Conservation (phyloP, 768 basidiomycete genomes). For the Trametes cinnabarina region DNA sequence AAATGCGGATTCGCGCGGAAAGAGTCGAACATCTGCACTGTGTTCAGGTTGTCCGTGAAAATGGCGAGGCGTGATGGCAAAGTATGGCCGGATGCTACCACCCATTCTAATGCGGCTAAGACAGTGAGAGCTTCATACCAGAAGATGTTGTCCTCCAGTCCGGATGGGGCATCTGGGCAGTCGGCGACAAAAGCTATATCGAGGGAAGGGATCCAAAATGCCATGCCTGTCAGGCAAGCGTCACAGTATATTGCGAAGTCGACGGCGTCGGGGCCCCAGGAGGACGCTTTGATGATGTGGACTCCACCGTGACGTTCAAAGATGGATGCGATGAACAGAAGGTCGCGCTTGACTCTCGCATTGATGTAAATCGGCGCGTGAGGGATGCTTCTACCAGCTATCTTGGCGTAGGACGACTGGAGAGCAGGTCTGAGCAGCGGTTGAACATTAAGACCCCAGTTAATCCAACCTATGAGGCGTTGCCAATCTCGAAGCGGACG, state of each 20-base stretch:
- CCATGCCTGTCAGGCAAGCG: background rate
- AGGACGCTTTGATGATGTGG: no score
- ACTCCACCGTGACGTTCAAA: constrained; percentile 19
- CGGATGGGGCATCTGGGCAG: background rate
- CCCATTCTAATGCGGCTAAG: constrained; percentile 1
- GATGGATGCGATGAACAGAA: constrained; percentile 31
- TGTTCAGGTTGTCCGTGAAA: constrained; percentile 27
- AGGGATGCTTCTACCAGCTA: constrained; percentile 20
- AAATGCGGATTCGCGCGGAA: constrained; percentile 13
- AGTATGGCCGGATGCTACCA: background rate
- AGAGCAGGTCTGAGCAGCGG: constrained; percentile 33
- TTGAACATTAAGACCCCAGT: constrained; percentile 41
- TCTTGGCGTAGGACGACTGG: constrained; percentile 32
- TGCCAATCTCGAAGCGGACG: constrained; percentile 30
- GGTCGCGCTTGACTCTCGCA: constrained; percentile 25
- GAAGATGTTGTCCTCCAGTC: constrained; percentile 9
- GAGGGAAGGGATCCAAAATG: constrained; percentile 1
- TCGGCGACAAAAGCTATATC: no score
- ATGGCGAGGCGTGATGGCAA: background rate
- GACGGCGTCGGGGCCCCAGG: constrained; percentile 10
- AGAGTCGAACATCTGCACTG: constrained; percentile 27
- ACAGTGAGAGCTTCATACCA: constrained; percentile 9
- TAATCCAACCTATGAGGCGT: constrained; percentile 35
- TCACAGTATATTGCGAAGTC: constrained; percentile 9
- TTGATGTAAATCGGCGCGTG: constrained; percentile 31